Base-by-base conservation (phyloP, 2,329 filamentous ascomycete species). In the Botryotinia globosa region DNA sequence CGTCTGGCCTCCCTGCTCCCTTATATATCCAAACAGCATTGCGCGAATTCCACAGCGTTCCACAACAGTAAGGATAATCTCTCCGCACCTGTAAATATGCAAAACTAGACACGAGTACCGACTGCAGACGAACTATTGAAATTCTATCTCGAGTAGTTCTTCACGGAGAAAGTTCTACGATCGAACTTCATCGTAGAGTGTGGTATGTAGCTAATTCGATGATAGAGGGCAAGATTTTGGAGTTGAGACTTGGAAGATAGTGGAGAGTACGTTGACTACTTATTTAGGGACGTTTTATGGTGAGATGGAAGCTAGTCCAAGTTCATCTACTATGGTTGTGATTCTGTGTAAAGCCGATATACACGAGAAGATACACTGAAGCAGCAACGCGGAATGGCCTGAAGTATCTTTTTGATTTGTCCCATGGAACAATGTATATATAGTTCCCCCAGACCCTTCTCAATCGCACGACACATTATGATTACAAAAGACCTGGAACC, bases 101-200 rank as follows among this genome's bases (percentile, higher is more conserved):
- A n/a, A 34, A 68, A 54, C 54, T 51, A 37, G 63, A 72, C 44
- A 59, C 3, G 18, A 61, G 39, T 12, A 51, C 32, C 18, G 51
- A 61, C 10, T 68, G 62, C 51, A 20, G 70, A 6, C 39, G 39
- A 22, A 63, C 70, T 34, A 72, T 61, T 32, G 63, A 72, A 25
- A 61, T 51, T 34, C 32, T 61, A 20, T n/a, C 63, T 48, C 51
- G 39, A 61, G 42, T 68, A 4, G 42, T 72, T 8, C 62, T 59
- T 51, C 51, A 25, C 20, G 42, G 70, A 34, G 54, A 72, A 63
- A n/a, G 18, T 14, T 51, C 25, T 10, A n/a, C 37, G 1, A 25
- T 34, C 39, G 63, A 61, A 29, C 59, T 54, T 42, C 63, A 61
- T 61, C 20, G 63, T 5, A 72, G 42, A 59, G 63, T 42, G n/a